Evolutionary conservation across 306 rosid species (phyloP).

Genomic region (Parietaria judaica): DNA sequence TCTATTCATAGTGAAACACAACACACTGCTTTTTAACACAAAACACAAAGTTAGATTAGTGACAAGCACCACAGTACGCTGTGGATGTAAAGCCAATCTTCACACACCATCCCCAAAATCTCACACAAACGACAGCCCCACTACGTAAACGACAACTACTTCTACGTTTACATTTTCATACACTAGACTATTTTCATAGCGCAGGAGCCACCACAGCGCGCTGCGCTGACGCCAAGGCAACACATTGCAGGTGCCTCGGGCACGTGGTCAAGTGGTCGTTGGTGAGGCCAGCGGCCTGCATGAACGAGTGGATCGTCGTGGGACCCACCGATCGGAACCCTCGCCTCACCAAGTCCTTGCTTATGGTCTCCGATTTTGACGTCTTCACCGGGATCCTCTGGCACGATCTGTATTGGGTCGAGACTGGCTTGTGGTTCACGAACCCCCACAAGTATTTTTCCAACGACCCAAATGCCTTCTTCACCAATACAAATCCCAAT

Average conservation of each 20-base stretch:
- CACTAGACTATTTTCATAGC: background rate
- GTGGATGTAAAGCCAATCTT: background rate
- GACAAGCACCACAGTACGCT: too few species aligned
- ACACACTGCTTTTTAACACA: background rate
- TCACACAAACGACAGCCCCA: conserved; percentile 1
- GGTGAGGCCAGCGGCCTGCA: conserved; percentile 77
- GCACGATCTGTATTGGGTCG: conserved; percentile 61
- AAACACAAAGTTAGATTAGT: background rate
- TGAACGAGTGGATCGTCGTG: conserved; percentile 65
- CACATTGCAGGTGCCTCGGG: conserved; percentile 61
- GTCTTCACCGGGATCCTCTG: conserved; percentile 82
- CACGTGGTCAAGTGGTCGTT: conserved; percentile 79
- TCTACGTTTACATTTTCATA: background rate
- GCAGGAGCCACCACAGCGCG: background rate
- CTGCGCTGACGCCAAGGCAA: conserved; percentile 20
- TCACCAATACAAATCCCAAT: conserved; percentile 27
- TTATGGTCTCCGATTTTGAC: conserved; percentile 73
- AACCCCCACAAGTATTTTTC: conserved; percentile 74
- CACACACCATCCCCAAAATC: background rate
- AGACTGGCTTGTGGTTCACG: conserved; percentile 63
- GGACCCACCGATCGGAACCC: conserved; percentile 73
- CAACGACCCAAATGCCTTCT: conserved; percentile 52
- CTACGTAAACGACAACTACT: conserved; percentile 1
- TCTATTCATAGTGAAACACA: background rate
- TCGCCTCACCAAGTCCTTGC: conserved; percentile 72